These are phyloP conservation scores for Pleurotus platypus DNA, from an alignment of 768 basidiomycete species.

Conservation along the genomic window DNA sequence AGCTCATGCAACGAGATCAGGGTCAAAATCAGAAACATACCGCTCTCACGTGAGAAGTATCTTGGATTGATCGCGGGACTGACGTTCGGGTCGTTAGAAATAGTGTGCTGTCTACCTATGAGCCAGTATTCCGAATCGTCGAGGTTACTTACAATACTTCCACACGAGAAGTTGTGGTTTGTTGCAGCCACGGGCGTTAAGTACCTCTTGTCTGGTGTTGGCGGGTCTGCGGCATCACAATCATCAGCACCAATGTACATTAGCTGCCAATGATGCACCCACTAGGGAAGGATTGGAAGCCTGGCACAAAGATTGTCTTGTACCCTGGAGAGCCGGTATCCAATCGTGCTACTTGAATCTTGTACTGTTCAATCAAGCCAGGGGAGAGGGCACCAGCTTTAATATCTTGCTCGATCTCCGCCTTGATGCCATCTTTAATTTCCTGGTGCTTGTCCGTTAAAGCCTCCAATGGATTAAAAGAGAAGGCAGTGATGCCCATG, in stretches of 20 bases:
- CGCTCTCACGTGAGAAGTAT: not conserved
- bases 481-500: not conserved
- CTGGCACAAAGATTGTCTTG: not conserved
- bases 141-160: conserved; percentile 12
- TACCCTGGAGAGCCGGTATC: not conserved
- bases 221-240: not conserved
- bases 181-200: conserved; percentile 14
- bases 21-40: not conserved
- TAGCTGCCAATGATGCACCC: not conserved
- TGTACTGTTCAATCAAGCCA: not conserved
- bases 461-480: not conserved
- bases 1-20: no score
- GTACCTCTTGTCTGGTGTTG: conserved; percentile 16
- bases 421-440: not conserved
- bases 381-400: not conserved
- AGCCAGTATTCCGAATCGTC: not conserved
- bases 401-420: not conserved
- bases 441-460: not conserved
- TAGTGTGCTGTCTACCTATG: not conserved
- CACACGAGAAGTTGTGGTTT: conserved; percentile 33
- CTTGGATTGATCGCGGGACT: not conserved
- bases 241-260: not conserved
- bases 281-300: not conserved
- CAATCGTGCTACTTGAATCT: not conserved
- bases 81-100: not conserved